These are phyloP conservation scores for Astraeus odoratus DNA, from an alignment of 768 basidiomycete species.

Conservation along the genomic window DNA sequence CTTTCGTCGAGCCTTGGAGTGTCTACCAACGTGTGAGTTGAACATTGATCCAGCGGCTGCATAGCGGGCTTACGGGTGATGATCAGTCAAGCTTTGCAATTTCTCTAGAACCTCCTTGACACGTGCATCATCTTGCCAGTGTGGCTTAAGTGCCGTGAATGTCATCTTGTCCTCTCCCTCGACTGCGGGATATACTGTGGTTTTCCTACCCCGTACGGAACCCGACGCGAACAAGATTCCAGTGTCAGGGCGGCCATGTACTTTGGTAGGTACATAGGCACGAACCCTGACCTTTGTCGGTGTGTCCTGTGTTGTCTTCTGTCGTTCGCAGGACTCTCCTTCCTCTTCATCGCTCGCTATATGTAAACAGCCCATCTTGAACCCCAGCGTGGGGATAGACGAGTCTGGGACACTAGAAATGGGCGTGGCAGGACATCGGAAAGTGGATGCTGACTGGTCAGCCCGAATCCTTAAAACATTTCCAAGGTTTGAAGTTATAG, in stretches of 20 bases:
- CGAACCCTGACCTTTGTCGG: too few species aligned
- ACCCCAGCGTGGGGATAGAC: not conserved
- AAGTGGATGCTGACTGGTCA: not conserved
- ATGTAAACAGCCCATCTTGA: constrained; percentile 3
- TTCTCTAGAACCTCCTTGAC: not conserved
- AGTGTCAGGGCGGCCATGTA: constrained; percentile 1
- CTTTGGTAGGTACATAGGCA: constrained; percentile 1
- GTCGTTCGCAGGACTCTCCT: too few species aligned
- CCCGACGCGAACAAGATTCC: constrained; percentile 6
- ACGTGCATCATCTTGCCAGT: constrained; percentile 8
- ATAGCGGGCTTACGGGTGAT: not conserved
- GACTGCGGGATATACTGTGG: constrained; percentile 4
- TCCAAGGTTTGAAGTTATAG: too few species aligned
- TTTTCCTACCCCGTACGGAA: constrained; percentile 11
- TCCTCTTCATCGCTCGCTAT: not conserved
- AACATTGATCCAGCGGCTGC: not conserved
- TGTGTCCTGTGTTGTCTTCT: too few species aligned
- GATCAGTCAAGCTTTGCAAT: not conserved
- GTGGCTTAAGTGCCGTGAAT: constrained; percentile 1
- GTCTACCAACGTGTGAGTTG: not conserved
- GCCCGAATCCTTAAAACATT: not conserved
- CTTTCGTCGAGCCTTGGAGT: not conserved
- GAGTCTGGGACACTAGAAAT: not conserved
- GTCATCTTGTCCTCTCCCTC: not conserved
- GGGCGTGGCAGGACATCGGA: not conserved